A percentile compares a stretch with the other conserved stretches of the same genome.
These are phyloP conservation scores for Mitragyna speciosa DNA, from an alignment of 257 asterid genomes.

Conservation along the genomic window DNA sequence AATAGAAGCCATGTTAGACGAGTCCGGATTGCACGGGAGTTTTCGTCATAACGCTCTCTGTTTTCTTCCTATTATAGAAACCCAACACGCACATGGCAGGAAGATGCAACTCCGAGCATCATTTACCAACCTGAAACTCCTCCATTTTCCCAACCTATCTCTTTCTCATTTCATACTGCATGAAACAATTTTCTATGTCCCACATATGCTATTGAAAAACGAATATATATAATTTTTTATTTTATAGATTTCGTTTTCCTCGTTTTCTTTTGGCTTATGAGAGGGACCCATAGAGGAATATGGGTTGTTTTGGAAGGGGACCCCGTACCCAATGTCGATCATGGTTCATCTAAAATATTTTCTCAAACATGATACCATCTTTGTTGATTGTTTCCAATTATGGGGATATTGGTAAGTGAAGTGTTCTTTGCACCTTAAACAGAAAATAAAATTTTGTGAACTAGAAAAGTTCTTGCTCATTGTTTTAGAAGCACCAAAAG, in stretches of 20 bases:
- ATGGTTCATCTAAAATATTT: constrained; percentile 34
- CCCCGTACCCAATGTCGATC: constrained; percentile 37
- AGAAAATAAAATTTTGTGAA: not conserved
- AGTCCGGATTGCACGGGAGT: constrained; percentile 42
- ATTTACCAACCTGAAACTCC: constrained; percentile 39
- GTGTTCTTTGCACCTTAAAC: constrained; percentile 5
- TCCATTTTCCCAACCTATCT: constrained; percentile 16
- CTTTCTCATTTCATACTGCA: not conserved
- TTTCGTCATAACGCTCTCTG: constrained; percentile 30
- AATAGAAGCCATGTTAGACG: constrained; percentile 33
- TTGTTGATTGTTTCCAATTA: no score
- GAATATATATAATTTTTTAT: constrained; percentile 15
- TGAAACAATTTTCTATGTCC: not conserved
- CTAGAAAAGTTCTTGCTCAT: not conserved
- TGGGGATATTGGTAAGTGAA: constrained; percentile 4
- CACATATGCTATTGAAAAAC: constrained; percentile 3
- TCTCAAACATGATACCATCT: no score
- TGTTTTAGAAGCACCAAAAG: not conserved
- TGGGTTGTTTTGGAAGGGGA: constrained; percentile 24
- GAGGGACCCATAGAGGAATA: constrained; percentile 38
- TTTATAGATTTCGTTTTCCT: constrained; percentile 31
- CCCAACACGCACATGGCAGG: constrained; percentile 53
- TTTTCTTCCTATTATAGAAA: constrained; percentile 36
- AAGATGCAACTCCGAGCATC: constrained; percentile 38
- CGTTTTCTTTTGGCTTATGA: constrained; percentile 26